Conservation (phyloP, 768 basidiomycete species). For the Lentinula edodes region DNA sequence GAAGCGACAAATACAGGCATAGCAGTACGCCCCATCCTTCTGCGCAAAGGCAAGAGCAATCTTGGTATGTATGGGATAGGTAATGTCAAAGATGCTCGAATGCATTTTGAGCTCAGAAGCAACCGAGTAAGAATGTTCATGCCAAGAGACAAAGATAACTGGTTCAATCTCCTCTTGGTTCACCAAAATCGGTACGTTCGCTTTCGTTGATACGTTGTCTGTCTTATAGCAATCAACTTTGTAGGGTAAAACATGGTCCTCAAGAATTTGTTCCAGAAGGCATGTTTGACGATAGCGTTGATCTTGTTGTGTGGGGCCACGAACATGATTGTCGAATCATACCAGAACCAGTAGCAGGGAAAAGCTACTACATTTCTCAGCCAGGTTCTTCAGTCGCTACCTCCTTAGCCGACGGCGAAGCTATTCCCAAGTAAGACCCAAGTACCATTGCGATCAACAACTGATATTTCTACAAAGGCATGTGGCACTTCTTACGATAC, state of each 20-base stretch:
- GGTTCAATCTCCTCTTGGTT: constrained; percentile 92
- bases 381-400: constrained; percentile 96
- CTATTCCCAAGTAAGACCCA: constrained; percentile 75
- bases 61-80: constrained; percentile 96
- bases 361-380: constrained; percentile 87
- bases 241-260: constrained; percentile 88
- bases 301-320: constrained; percentile 97
- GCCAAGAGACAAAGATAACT: constrained; percentile 84
- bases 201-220: background rate
- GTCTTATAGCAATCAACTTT: background rate
- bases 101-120: constrained; percentile 93
- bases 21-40: constrained; percentile 82
- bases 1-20: constrained; percentile 70
- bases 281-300: constrained; percentile 93
- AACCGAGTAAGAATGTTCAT: constrained; percentile 96
- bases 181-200: constrained; percentile 88
- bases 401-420: constrained; percentile 88
- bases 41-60: constrained; percentile 79
- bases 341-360: constrained; percentile 88
- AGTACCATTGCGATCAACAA: background rate
- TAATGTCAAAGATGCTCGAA: constrained; percentile 92
- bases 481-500: constrained; percentile 84
- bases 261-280: constrained; percentile 94
- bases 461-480: constrained; percentile 47
- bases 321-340: constrained; percentile 95